Percentiles rank a stretch among this genome's conserved stretches.
These are phyloP conservation scores for Biancaea sappan DNA, from an alignment of 306 rosid species.

Conservation along the genomic window DNA sequence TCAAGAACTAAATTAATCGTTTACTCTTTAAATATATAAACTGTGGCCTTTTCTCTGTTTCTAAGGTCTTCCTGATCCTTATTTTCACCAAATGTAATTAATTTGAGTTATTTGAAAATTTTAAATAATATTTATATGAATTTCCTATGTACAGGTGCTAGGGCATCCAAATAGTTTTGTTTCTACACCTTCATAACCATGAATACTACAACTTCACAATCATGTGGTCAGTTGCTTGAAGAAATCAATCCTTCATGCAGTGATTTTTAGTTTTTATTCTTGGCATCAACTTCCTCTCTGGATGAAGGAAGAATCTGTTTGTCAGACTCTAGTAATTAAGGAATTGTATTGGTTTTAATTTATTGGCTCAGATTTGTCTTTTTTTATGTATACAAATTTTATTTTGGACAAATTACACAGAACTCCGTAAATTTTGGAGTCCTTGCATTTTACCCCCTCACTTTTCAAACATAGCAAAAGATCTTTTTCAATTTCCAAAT, in stretches of 20 bases:
- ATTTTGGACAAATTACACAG: too few species aligned
- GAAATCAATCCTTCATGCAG: not conserved
- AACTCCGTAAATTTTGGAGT: too few species aligned
- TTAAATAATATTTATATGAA: conserved; percentile 2
- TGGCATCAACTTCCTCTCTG: too few species aligned
- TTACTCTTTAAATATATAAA: too few species aligned
- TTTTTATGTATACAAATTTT: too few species aligned
- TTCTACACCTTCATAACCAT: not conserved
- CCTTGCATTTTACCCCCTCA: too few species aligned
- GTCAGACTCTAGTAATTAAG: not conserved
- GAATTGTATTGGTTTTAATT: too few species aligned
- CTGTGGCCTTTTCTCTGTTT: not conserved
- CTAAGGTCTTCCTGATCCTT: not conserved
- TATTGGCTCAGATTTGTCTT: too few species aligned
- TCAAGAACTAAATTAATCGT: too few species aligned
- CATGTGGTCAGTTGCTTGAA: not conserved
- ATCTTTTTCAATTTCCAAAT: too few species aligned
- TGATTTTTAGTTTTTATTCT: too few species aligned
- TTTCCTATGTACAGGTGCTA: conserved; percentile 4
- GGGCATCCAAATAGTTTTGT: conserved; percentile 11
- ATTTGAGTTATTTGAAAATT: not conserved
- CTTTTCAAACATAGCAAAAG: too few species aligned
- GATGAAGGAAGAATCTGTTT: not conserved
- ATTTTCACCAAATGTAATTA: not conserved
- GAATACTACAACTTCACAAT: not conserved